A percentile compares a stretch with the other conserved stretches of the same genome.
Evolutionary conservation across 192 early-diverging fungal species (phyloP).

Genomic region (Mortierella claussenii): DNA sequence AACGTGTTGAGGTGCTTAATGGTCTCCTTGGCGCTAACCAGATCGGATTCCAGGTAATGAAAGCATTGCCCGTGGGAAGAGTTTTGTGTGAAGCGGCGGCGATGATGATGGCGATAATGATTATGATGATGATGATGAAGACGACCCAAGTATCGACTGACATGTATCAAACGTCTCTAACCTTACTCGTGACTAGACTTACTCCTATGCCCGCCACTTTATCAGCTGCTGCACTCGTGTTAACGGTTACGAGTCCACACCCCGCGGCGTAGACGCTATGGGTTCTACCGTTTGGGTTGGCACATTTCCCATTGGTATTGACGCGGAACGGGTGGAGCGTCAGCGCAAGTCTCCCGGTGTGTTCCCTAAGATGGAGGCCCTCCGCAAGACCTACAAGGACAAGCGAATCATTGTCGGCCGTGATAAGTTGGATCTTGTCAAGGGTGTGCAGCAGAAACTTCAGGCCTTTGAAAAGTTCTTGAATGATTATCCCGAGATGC

Average conservation of each 20-base stretch:
- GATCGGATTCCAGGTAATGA: slow-evolving; percentile 88
- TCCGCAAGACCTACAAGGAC: slow-evolving; percentile 84
- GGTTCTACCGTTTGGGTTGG: slow-evolving; percentile 82
- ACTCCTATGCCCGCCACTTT: slow-evolving; percentile 95
- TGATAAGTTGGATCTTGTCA: slow-evolving; percentile 94
- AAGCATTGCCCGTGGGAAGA: too few species aligned
- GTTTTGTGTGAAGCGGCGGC: too few species aligned
- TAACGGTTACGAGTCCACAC: slow-evolving; percentile 92
- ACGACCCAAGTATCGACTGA: background rate
- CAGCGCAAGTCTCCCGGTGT: slow-evolving; percentile 75
- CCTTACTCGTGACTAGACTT: slow-evolving; percentile 67
- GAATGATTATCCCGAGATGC: slow-evolving; percentile 90
- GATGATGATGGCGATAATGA: too few species aligned
- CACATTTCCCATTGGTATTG: slow-evolving; percentile 98
- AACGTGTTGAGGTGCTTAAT: slow-evolving; percentile 82
- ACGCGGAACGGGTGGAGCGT: slow-evolving; percentile 76
- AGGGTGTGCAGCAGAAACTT: slow-evolving; percentile 96
- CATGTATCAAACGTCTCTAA: background rate
- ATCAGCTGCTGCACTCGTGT: slow-evolving; percentile 92
- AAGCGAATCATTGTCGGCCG: slow-evolving; percentile 97
- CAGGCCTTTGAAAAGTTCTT: slow-evolving; percentile 95
- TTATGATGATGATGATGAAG: too few species aligned
- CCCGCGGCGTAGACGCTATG: slow-evolving; percentile 88
- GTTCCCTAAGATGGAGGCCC: slow-evolving; percentile 77
- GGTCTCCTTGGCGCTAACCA: slow-evolving; percentile 94